Conservation (phyloP, 208 protist genomes). For the Leishmania braziliensis region DNA sequence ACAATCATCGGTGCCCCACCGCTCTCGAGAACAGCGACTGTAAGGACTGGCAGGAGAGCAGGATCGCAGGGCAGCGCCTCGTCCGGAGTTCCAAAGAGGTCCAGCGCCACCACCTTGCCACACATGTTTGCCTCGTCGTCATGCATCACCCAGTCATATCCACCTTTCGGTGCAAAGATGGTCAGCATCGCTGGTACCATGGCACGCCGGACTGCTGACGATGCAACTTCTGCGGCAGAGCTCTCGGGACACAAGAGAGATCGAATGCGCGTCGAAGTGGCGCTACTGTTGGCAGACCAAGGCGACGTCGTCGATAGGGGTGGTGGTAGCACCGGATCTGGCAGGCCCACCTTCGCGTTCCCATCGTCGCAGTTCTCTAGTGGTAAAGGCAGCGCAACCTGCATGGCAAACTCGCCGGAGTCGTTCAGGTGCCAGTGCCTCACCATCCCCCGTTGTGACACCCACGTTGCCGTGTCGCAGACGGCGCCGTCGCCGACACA, state of each 20-base stretch:
- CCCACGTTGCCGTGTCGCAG: constrained; percentile 81
- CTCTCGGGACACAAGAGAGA: constrained; percentile 6
- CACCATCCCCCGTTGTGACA: constrained; percentile 74
- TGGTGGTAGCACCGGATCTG: neutral
- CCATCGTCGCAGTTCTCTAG: neutral
- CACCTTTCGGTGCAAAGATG: constrained; percentile 74
- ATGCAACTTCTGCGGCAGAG: neutral
- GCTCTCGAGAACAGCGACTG: constrained; percentile 72
- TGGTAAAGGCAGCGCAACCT: constrained; percentile 72
- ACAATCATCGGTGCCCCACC: constrained; percentile 77
- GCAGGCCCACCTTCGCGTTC: neutral
- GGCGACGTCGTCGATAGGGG: neutral
- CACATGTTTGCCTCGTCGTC: constrained; percentile 72
- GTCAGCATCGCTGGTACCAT: constrained; percentile 59
- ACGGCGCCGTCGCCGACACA: constrained; percentile 74
- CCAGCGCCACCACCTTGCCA: constrained; percentile 61
- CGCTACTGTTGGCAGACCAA: neutral
- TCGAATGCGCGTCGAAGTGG: neutral
- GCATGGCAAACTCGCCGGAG: constrained; percentile 86
- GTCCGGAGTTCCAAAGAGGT: constrained; percentile 82
- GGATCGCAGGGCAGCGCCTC: constrained; percentile 79
- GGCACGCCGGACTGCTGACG: neutral
- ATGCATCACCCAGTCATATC: constrained; percentile 93
- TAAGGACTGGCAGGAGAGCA: constrained; percentile 72
- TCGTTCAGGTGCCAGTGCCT: constrained; percentile 93